Percentiles rank a stretch among this genome's conserved stretches.
These are phyloP conservation scores for Colletotrichum sp. DNA, from an alignment of 2,329 filamentous ascomycete genomes.

Conservation along the genomic window DNA sequence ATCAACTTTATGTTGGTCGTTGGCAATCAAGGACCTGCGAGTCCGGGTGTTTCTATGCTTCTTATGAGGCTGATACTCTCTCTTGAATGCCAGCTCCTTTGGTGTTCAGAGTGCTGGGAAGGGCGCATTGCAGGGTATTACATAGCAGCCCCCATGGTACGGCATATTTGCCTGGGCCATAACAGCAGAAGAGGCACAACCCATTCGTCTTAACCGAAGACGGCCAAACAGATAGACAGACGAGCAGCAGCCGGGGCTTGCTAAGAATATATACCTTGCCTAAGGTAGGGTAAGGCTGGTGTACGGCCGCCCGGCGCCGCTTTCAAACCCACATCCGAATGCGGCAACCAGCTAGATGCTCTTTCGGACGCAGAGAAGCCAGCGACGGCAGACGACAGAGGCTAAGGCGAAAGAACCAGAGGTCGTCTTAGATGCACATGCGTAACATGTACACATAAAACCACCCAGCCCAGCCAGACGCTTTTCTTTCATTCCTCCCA, in stretches of 20 bases:
- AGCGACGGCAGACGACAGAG: constrained; percentile 12
- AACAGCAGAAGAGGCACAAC: neutral
- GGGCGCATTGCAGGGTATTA: neutral
- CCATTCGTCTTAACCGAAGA: constrained; percentile 18
- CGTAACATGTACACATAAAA: constrained; percentile 21
- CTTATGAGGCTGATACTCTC: neutral
- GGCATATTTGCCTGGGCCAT: neutral
- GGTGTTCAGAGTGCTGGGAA: neutral
- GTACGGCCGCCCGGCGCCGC: constrained; percentile 11
- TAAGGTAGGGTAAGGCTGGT: constrained; percentile 1
- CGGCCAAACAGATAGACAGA: constrained; percentile 10
- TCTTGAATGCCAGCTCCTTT: neutral
- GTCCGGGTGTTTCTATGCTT: neutral
- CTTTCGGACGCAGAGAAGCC: constrained; percentile 22
- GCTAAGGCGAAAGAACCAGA: constrained; percentile 12
- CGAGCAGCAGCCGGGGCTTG: neutral
- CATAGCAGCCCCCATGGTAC: neutral
- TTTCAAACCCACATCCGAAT: constrained; percentile 21
- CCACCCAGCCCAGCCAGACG: constrained; percentile 9
- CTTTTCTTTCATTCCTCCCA: constrained; percentile 21
- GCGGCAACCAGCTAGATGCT: constrained; percentile 23
- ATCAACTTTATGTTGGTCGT: neutral
- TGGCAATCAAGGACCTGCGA: neutral
- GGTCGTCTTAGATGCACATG: constrained; percentile 9
- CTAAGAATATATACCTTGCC: neutral